phyloP scores from a whole-genome alignment of 805 yeast species.

The Jamesozyma lodderae region DNA sequence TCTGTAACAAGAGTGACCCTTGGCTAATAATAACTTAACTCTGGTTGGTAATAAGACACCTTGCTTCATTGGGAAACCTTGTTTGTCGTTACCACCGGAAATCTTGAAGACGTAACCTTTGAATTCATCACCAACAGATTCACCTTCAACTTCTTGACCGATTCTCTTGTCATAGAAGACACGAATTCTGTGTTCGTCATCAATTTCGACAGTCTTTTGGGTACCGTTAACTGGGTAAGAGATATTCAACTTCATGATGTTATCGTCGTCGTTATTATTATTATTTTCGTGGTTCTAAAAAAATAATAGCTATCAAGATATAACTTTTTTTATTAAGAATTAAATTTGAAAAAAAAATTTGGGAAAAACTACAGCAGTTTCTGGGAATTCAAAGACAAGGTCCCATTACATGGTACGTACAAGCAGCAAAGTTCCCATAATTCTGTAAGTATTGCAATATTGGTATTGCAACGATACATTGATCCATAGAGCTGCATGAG shows the following conservation, averaged over 20 bases:
- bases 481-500: too few species aligned
- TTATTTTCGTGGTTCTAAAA: too few species aligned
- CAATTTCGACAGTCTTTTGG: conserved; percentile 94
- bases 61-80: conserved; percentile 99
- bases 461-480: too few species aligned
- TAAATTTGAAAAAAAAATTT: neutral
- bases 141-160: conserved; percentile 99
- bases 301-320: too few species aligned
- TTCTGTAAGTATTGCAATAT: too few species aligned
- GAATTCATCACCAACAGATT: conserved; percentile 95
- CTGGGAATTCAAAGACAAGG: too few species aligned
- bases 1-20: conserved; percentile 98
- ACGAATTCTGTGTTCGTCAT: conserved; percentile 98
- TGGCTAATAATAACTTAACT: conserved; percentile 86
- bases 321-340: too few species aligned
- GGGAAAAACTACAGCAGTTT: neutral
- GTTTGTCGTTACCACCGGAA: conserved; percentile 99
- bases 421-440: too few species aligned
- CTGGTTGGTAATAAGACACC: conserved; percentile 99
- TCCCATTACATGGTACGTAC: too few species aligned
- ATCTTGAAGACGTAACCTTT: conserved; percentile 98
- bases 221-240: conserved; percentile 99
- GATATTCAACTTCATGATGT: conserved; percentile 71
- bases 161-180: conserved; percentile 98
- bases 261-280: conserved; percentile 1